Conservation (phyloP, 352 stramenopile species). For the Heterotrichella gracilis region DNA sequence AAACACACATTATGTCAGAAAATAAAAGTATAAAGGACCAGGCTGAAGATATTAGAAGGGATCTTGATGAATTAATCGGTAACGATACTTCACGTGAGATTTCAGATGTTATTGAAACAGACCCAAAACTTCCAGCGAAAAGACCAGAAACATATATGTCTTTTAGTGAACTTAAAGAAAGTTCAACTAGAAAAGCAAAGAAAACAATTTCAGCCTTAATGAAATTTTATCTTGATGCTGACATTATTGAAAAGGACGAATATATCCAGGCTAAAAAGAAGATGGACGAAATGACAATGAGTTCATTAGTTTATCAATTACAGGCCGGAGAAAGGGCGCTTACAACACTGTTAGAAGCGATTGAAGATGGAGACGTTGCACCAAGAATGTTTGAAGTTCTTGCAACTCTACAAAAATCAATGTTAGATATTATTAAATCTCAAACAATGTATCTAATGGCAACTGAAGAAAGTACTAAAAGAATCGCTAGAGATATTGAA, state of each 20-base stretch:
- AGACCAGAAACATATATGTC: no score
- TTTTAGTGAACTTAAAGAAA: neutral
- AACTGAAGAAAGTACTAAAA: no score
- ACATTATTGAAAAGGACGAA: neutral
- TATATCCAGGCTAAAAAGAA: neutral
- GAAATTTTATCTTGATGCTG: neutral
- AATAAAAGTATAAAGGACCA: no score
- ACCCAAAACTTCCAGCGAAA: no score
- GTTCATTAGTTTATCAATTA: neutral
- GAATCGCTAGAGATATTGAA: no score
- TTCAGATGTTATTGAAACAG: no score
- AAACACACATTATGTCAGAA: no score
- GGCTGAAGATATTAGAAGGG: no score
- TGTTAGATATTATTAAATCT: conserved; percentile 12
- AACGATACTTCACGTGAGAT: no score
- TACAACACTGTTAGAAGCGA: neutral
- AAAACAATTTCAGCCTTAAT: neutral
- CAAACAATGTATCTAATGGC: no score
- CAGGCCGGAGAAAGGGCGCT: neutral
- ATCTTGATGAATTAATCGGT: no score
- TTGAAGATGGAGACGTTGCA: neutral
- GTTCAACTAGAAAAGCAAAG: neutral
- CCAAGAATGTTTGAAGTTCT: conserved; percentile 10
- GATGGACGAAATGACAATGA: neutral
- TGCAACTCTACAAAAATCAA: neutral